phyloP scores from a whole-genome alignment of 345 rosid species.

The Luvunga scandens region DNA sequence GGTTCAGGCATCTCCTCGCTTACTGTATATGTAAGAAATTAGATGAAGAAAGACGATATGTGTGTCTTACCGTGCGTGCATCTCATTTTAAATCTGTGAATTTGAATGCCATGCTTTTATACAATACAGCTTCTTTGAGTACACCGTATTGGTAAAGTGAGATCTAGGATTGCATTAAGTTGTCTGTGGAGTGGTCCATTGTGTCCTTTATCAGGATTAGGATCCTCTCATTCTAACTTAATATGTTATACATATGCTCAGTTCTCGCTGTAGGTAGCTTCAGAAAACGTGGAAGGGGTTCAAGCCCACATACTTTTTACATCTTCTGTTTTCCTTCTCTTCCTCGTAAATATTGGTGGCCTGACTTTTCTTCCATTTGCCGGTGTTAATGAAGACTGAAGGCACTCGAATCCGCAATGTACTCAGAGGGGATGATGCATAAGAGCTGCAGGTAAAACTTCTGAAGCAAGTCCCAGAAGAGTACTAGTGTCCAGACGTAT shows the following conservation, averaged over 20 bases:
- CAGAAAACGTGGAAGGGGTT: not conserved
- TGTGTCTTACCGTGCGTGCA: not conserved
- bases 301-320: no score
- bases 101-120: no score
- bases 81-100: no score
- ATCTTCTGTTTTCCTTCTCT: not conserved
- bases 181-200: not conserved
- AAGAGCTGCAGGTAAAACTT: no score
- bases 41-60: not conserved
- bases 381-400: slow-evolving; percentile 98
- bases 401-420: slow-evolving; percentile 50
- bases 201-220: no score
- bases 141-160: not conserved
- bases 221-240: no score
- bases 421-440: no score
- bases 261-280: not conserved
- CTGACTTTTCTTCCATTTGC: not conserved
- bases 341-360: not conserved
- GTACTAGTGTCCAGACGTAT: no score
- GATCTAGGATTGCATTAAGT: not conserved
- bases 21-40: not conserved
- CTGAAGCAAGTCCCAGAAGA: no score
- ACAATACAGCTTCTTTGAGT: not conserved
- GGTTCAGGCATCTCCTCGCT: not conserved
- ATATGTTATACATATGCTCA: no score